Base-by-base conservation (phyloP, 2,329 filamentous ascomycete genomes). In the Xylaria arbuscula region DNA sequence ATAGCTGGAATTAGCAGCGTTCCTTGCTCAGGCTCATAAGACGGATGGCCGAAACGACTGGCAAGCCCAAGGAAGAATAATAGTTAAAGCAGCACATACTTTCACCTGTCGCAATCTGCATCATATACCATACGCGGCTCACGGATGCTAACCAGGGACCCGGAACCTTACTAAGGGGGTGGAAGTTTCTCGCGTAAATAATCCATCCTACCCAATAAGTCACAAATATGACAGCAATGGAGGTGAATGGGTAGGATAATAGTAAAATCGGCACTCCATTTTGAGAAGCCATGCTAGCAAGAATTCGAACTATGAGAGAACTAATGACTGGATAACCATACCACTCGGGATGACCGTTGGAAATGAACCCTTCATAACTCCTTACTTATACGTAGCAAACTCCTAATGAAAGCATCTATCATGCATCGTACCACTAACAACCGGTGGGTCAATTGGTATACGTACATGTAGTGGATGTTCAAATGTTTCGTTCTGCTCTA, bases 131-230 rank as follows among this genome's bases (percentile, higher is more conserved):
- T 57, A 63, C 38, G 56, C 64, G 61, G 40, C 56, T 67, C 64
- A 70, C 65, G 24, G 68, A 70, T 36, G 68, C 64, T 22, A 64
- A 51, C 64, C 64, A 70, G 13, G 68, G 68, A 22, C 68, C 68
- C 17, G 68, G 68, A 28, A 70, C 64, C 62, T 67, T 68, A 56
- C 61, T 58, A 38, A 70, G 65, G 1, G 68, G 68, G 57, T 70
- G 65, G 61, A 68, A 53, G 45, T 48, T 65, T 40, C 68, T 61
- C 2, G 61, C 50, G 51, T 70, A 70, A 34, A 70, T 62, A 50
- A 64, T 65, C 68, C 68, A 70, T 53, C 60, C 64, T 58, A 68
- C 22, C 48, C 34, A 47, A 32, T 67, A 67, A 32, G 47, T 24
- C 51, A 62, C 53, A 57, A 63, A 15, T 38, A 47, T n/a, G 22